Conservation (phyloP, 176 grass and related monocot genomes). For the Stipa capillata region DNA sequence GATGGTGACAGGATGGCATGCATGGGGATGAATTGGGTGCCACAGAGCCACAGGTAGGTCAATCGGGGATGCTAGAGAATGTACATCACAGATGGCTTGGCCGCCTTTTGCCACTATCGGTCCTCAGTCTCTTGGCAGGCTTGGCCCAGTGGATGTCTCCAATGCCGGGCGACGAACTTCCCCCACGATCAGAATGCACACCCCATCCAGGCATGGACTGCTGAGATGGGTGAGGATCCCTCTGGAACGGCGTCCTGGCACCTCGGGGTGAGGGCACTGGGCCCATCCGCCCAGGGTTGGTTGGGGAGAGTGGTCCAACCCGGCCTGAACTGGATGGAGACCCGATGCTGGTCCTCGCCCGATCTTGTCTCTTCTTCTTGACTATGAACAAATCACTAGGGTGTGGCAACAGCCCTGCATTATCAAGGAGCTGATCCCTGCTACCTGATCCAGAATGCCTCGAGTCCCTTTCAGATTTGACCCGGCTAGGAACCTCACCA, state of each 20-base stretch:
- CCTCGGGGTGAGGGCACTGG: slow-evolving; percentile 40
- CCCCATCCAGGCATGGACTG: slow-evolving; percentile 51
- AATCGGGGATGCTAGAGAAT: slow-evolving; percentile 18
- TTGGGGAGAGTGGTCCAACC: slow-evolving; percentile 46
- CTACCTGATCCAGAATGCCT: slow-evolving; percentile 22
- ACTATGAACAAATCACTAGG: slow-evolving; percentile 80
- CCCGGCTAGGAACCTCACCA: slow-evolving; percentile 17
- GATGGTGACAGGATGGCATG: background rate
- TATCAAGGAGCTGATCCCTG: slow-evolving; percentile 30
- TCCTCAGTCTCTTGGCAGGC: slow-evolving; percentile 74
- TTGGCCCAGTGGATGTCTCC: slow-evolving; percentile 98
- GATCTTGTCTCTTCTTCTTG: slow-evolving; percentile 92
- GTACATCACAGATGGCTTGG: slow-evolving; percentile 76
- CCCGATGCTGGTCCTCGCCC: slow-evolving; percentile 34
- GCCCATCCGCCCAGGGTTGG: slow-evolving; percentile 44
- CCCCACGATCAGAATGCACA: slow-evolving; percentile 22
- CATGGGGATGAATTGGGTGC: background rate
- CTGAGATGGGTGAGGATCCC: slow-evolving; percentile 50
- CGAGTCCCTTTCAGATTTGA: slow-evolving; percentile 51
- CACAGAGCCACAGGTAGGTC: background rate
- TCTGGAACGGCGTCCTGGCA: slow-evolving; percentile 43
- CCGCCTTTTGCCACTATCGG: slow-evolving; percentile 79
- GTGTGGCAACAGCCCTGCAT: slow-evolving; percentile 40
- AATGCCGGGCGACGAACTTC: slow-evolving; percentile 29
- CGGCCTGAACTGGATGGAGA: slow-evolving; percentile 65